Conservation (phyloP, 352 stramenopile genomes). For the Globisporangium abappressorium region DNA sequence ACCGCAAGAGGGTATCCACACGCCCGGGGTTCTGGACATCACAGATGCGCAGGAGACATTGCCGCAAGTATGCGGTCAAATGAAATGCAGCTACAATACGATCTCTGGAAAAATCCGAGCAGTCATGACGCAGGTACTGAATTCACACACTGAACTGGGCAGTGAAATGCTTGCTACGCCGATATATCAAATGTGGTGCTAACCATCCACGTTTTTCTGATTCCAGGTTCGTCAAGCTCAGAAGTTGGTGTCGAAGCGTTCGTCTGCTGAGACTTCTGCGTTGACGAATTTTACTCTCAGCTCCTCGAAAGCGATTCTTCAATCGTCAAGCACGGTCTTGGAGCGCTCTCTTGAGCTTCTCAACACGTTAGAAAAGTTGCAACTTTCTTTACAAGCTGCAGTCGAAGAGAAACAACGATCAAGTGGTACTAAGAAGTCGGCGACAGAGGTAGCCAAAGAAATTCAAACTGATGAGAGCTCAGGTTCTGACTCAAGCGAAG, state of each 20-base stretch:
- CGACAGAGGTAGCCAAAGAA: conserved; percentile 10
- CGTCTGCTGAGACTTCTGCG: conserved; percentile 24
- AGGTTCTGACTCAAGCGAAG: conserved; percentile 13
- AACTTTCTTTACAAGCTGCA: conserved; percentile 22
- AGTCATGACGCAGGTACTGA: conserved; percentile 50
- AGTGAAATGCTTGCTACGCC: neutral
- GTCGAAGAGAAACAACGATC: conserved; percentile 23
- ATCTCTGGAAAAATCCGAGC: conserved; percentile 43
- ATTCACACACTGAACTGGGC: neutral
- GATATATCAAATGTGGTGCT: neutral
- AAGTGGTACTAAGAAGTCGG: conserved; percentile 5
- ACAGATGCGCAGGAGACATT: conserved; percentile 48
- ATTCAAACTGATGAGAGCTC: conserved; percentile 9
- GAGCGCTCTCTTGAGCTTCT: conserved; percentile 59
- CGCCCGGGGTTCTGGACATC: conserved; percentile 65
- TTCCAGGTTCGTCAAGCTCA: conserved; percentile 22
- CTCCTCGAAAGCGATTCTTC: conserved; percentile 50
- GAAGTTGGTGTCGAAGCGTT: conserved; percentile 19
- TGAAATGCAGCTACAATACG: conserved; percentile 65
- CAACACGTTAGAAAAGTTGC: conserved; percentile 41
- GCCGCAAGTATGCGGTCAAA: conserved; percentile 60
- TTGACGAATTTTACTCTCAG: conserved; percentile 53
- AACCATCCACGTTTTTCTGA: neutral
- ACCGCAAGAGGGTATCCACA: conserved; percentile 55
- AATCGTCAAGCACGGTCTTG: conserved; percentile 50